These are phyloP conservation scores for Artemisia argyi DNA, from an alignment of 129 eudicot species.

Conservation along the genomic window DNA sequence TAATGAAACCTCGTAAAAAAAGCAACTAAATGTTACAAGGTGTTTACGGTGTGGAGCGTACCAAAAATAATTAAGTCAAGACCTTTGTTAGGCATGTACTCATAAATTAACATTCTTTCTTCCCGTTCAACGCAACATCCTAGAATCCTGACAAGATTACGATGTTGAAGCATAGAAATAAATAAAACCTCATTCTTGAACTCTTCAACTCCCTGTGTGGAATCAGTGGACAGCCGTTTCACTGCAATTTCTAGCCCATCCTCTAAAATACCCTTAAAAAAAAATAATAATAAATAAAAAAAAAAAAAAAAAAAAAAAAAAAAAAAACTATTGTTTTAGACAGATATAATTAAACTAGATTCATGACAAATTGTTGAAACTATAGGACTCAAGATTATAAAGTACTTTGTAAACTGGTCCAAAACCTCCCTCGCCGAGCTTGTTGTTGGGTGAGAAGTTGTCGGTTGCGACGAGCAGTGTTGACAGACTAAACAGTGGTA, in stretches of 20 bases:
- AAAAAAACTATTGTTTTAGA: no score
- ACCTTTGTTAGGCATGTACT: conserved; percentile 34
- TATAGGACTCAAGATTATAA: neutral
- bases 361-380: conserved; percentile 13
- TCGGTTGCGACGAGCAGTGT: conserved; percentile 16
- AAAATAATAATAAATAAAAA: no score
- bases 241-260: conserved; percentile 59
- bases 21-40: no score
- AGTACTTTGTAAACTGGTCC: conserved; percentile 33
- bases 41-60: neutral
- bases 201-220: conserved; percentile 50
- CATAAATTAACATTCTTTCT: conserved; percentile 54
- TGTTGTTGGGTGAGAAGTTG: conserved; percentile 21
- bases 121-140: conserved; percentile 55
- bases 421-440: conserved; percentile 31
- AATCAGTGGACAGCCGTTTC: conserved; percentile 45
- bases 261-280: conserved; percentile 23
- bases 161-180: conserved; percentile 61
- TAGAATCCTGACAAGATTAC: conserved; percentile 62
- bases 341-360: conserved; percentile 15
- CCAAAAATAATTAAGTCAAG: conserved; percentile 35
- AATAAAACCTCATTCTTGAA: conserved; percentile 51
- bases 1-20: no score
- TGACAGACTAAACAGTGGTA: conserved; percentile 10
- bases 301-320: no score